Evolutionary conservation across 768 basidiomycete genomes (phyloP).

Genomic region (Hygrocybe coccinea): DNA sequence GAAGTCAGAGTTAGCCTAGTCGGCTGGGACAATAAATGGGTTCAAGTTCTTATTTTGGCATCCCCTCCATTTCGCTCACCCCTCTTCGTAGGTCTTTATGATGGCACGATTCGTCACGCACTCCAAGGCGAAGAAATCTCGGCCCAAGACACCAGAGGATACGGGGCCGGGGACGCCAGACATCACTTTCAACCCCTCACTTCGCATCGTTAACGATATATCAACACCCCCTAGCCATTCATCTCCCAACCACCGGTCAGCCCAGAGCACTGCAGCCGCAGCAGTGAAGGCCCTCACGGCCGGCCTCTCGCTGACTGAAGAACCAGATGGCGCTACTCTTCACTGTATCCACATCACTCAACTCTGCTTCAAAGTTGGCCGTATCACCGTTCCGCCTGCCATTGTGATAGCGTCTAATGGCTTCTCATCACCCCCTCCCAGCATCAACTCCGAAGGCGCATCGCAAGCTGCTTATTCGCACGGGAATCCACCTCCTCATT

Average conservation of each 20-base stretch:
- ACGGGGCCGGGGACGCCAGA: conserved; percentile 15
- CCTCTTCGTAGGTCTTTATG: conserved; percentile 48
- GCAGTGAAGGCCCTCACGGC: conserved; percentile 34
- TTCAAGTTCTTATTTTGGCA: conserved; percentile 30
- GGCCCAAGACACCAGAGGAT: conserved; percentile 3
- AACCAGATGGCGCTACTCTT: conserved; percentile 52
- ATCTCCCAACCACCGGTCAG: background rate
- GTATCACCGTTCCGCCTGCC: conserved; percentile 69
- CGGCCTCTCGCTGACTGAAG: conserved; percentile 30
- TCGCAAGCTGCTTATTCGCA: conserved; percentile 33
- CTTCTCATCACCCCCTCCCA: conserved; percentile 34
- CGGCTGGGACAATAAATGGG: conserved; percentile 80
- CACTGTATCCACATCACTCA: conserved; percentile 63
- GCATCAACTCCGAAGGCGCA: conserved; percentile 4
- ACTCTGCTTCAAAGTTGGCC: conserved; percentile 62
- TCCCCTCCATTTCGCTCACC: background rate
- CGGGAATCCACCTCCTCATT: conserved; percentile 46
- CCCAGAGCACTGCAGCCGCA: conserved; percentile 17
- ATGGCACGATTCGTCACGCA: conserved; percentile 61
- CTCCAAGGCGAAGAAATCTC: conserved; percentile 35
- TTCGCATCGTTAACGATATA: conserved; percentile 27
- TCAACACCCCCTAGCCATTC: conserved; percentile 20
- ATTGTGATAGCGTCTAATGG: conserved; percentile 60
- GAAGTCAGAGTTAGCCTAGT: conserved; percentile 55
- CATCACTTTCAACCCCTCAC: conserved; percentile 18